Evolutionary conservation across 2,329 filamentous ascomycete genomes (phyloP).

Genomic region (Zymoseptoria brevis): DNA sequence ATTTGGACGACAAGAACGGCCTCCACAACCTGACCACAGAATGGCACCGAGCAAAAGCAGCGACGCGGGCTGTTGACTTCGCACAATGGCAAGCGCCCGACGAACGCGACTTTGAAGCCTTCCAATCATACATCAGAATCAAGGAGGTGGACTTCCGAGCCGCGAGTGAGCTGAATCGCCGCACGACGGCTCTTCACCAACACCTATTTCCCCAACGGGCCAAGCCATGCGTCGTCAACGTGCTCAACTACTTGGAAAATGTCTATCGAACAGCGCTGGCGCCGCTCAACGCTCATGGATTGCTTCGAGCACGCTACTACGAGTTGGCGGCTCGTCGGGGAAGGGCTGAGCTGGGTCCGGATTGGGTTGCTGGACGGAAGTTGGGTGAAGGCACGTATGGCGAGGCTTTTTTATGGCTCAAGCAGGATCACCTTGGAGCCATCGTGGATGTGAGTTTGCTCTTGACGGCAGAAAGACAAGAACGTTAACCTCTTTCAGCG

Average conservation of each 20-base stretch:
- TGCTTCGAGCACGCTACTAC: neutral
- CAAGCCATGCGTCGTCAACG: neutral
- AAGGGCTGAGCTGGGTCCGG: neutral
- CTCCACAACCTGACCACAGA: neutral
- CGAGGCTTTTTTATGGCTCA: neutral
- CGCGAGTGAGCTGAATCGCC: neutral
- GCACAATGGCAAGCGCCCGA: neutral
- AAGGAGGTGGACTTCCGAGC: neutral
- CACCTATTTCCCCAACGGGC: neutral
- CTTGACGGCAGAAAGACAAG: no score
- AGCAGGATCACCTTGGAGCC: neutral
- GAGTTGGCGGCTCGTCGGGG: neutral
- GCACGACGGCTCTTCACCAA: neutral
- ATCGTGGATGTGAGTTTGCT: neutral
- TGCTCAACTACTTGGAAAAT: neutral
- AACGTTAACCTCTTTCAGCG: neutral
- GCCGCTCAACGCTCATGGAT: neutral
- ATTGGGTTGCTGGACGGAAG: neutral
- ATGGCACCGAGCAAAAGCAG: neutral
- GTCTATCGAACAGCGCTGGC: neutral
- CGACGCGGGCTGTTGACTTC: neutral
- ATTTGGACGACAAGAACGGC: neutral
- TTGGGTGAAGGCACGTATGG: neutral
- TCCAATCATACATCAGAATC: neutral
- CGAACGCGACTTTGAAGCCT: neutral